Evolutionary conservation across 1,284 basidiomycete species (phyloP).

Genomic region (Trichosporon inkin): DNA sequence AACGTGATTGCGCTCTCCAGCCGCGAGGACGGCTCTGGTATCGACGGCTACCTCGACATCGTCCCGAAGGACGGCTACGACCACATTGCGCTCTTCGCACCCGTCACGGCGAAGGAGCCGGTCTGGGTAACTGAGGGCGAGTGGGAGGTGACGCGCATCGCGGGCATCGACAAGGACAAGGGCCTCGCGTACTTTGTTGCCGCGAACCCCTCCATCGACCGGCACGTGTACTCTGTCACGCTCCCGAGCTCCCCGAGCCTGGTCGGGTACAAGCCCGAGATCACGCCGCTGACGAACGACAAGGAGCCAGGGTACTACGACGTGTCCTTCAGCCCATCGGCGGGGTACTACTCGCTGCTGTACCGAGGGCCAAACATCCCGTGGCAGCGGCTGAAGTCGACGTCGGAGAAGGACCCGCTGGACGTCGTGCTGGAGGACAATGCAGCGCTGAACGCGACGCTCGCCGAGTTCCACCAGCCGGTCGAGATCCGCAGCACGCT

Average conservation of each 20-base stretch:
- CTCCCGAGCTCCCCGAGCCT: constrained; percentile 54
- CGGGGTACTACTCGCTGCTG: constrained; percentile 74
- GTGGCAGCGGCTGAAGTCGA: constrained; percentile 73
- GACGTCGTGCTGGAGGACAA: constrained; percentile 64
- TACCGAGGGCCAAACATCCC: constrained; percentile 81
- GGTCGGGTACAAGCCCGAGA: constrained; percentile 27
- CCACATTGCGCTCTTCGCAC: constrained; percentile 83
- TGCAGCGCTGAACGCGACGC: constrained; percentile 63
- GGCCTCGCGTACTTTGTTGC: constrained; percentile 81
- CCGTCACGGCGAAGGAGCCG: constrained; percentile 64
- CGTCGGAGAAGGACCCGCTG: constrained; percentile 53
- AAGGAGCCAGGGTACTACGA: constrained; percentile 61
- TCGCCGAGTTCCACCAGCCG: constrained; percentile 67
- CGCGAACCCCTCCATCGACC: constrained; percentile 73
- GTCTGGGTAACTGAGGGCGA: constrained; percentile 76
- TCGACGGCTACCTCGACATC: constrained; percentile 76
- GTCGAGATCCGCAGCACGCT: constrained; percentile 67
- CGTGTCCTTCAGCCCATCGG: constrained; percentile 72
- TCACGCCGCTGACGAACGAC: constrained; percentile 63
- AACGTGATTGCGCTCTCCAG: constrained; percentile 45
- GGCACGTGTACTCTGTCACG: constrained; percentile 74
- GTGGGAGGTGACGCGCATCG: constrained; percentile 84
- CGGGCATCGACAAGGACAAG: constrained; percentile 64
- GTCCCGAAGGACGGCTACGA: constrained; percentile 79
- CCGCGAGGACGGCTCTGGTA: constrained; percentile 26